A percentile compares a stretch with the other conserved stretches of the same genome.
phyloP scores from a whole-genome alignment of 768 basidiomycete genomes.

The Imleria badia region DNA sequence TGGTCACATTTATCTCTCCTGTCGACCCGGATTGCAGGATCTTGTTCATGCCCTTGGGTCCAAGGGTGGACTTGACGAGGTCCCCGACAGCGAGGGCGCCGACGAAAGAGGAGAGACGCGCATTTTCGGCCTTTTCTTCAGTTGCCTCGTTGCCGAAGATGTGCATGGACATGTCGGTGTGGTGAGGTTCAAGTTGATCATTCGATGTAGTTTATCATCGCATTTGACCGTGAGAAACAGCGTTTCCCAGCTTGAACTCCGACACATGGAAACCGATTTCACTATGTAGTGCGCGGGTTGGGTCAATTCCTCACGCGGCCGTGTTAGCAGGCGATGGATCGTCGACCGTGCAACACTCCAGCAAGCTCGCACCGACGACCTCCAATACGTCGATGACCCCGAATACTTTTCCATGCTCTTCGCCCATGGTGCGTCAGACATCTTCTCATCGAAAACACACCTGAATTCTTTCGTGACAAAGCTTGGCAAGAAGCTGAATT shows the following conservation, averaged over 20 bases:
- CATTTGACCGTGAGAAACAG: no score
- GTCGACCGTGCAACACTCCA: constrained; percentile 75
- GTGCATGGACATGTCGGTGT: constrained; percentile 48
- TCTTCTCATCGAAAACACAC: background rate
- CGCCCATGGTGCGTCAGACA: constrained; percentile 59
- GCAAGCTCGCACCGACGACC: constrained; percentile 74
- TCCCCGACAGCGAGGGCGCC: constrained; percentile 97
- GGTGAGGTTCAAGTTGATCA: constrained; percentile 3
- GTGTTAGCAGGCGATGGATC: constrained; percentile 83
- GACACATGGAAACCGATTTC: no score
- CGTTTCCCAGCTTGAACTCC: no score
- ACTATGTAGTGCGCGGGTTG: constrained; percentile 58
- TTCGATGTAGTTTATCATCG: no score
- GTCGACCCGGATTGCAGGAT: constrained; percentile 90
- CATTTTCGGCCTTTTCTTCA: constrained; percentile 97
- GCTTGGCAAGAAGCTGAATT: constrained; percentile 76
- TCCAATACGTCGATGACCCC: constrained; percentile 74
- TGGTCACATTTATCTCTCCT: constrained; percentile 94
- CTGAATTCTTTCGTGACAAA: constrained; percentile 55
- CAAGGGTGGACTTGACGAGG: constrained; percentile 97
- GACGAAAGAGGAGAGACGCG: constrained; percentile 96
- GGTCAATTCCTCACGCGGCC: constrained; percentile 8
- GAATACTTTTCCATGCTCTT: constrained; percentile 90
- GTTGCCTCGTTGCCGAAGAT: constrained; percentile 75
- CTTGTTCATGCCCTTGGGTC: constrained; percentile 99